phyloP scores from a whole-genome alignment of 2,329 filamentous ascomycete species.

The Uncinocarpus reesii region DNA sequence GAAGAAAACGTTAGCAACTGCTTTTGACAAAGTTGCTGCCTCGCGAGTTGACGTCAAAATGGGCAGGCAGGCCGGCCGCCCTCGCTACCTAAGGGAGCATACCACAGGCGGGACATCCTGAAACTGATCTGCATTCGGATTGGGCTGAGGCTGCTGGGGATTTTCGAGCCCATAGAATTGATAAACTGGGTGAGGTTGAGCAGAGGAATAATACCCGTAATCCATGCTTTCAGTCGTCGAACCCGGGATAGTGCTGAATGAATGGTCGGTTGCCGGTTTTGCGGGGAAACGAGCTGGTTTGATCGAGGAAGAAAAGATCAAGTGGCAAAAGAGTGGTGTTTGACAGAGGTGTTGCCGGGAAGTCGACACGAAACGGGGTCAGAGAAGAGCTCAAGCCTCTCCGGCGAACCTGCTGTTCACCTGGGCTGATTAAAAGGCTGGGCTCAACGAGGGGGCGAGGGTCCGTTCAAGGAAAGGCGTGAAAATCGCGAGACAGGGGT shows the following conservation, averaged over 20 bases:
- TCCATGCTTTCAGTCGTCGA: slow-evolving; percentile 3
- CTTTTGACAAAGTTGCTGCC: no score
- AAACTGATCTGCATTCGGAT: slow-evolving; percentile 2
- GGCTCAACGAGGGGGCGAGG: background rate
- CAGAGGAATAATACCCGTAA: slow-evolving; percentile 8
- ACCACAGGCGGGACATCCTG: slow-evolving; percentile 9
- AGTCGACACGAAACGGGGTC: background rate
- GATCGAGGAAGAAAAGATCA: background rate
- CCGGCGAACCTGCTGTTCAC: no score
- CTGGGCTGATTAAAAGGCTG: no score
- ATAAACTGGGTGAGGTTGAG: background rate
- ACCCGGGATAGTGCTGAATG: background rate
- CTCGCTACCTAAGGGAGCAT: no score
- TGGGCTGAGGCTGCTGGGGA: slow-evolving; percentile 7
- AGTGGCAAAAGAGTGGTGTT: background rate
- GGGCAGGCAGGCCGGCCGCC: no score
- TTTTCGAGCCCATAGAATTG: slow-evolving; percentile 8
- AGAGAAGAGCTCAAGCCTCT: no score
- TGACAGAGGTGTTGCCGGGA: background rate
- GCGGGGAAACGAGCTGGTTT: background rate
- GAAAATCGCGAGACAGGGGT: slow-evolving; percentile 3
- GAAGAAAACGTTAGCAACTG: background rate
- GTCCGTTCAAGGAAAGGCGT: slow-evolving; percentile 9
- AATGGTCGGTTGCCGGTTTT: background rate
- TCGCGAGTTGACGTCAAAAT: no score